Evolutionary conservation across 257 asterid genomes (phyloP).

Genomic region (Ocimum tenuiflorum): DNA sequence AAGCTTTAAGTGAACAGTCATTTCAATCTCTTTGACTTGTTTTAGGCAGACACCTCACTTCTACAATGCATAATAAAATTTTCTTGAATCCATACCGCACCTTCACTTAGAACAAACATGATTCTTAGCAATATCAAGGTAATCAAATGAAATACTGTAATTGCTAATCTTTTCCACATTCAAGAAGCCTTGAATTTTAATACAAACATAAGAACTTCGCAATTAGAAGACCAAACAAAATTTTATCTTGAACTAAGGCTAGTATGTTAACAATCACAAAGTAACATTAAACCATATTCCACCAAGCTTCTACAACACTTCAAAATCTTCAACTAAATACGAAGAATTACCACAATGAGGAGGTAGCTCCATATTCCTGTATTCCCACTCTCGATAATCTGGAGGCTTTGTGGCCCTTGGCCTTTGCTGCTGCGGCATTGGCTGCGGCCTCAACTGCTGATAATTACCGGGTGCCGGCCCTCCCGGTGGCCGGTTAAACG

Average conservation of each 20-base stretch:
- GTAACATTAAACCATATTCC: background rate
- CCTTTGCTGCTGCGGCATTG: constrained; percentile 36
- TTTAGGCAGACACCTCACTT: background rate
- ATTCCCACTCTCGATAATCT: constrained; percentile 71
- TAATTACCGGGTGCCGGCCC: constrained; percentile 20
- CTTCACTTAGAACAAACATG: background rate
- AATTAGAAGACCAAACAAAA: background rate
- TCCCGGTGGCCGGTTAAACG: constrained; percentile 21
- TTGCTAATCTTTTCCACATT: background rate
- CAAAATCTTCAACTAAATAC: background rate
- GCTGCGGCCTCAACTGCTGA: constrained; percentile 50
- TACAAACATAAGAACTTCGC: background rate
- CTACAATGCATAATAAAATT: background rate
- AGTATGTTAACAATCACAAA: background rate
- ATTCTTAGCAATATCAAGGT: background rate
- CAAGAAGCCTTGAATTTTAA: background rate
- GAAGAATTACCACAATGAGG: constrained; percentile 45
- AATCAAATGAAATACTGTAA: background rate
- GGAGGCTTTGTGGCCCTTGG: constrained; percentile 55
- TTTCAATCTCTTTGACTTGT: too few species aligned
- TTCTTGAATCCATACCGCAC: background rate
- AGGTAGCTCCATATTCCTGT: constrained; percentile 49
- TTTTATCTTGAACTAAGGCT: background rate
- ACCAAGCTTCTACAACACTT: background rate
- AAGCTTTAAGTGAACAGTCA: background rate